These are phyloP conservation scores for Zizania palustris DNA, from an alignment of 202 grass and related monocot species.

Conservation along the genomic window DNA sequence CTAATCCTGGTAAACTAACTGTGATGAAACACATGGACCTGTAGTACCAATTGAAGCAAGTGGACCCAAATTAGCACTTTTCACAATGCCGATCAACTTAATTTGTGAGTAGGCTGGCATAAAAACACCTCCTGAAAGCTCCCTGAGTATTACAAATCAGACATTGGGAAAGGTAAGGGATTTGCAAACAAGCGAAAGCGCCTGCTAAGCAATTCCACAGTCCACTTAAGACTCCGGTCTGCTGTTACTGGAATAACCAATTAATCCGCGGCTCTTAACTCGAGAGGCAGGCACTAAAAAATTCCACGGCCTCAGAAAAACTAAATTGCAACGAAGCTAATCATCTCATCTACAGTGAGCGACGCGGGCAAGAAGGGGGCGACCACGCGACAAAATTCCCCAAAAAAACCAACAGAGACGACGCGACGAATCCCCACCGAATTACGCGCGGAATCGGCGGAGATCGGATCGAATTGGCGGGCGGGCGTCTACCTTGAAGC, in stretches of 20 bases:
- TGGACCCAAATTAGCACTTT: not conserved
- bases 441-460: slow-evolving; percentile 30
- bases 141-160: not conserved
- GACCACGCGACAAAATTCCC: not conserved
- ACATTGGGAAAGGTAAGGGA: not conserved
- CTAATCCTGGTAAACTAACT: not conserved
- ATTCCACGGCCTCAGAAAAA: not conserved
- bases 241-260: not conserved
- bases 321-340: not conserved
- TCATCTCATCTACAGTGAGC: not conserved
- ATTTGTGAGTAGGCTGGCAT: not conserved
- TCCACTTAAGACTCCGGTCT: not conserved
- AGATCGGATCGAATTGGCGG: slow-evolving; percentile 29
- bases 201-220: not conserved
- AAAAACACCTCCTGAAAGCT: not conserved
- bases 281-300: not conserved
- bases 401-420: too few species aligned
- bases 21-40: not conserved
- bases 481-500: slow-evolving; percentile 51
- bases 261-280: not conserved
- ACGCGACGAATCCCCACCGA: not conserved
- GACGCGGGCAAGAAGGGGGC: not conserved
- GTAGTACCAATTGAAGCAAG: not conserved
- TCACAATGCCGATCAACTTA: not conserved
- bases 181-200: not conserved